Base-by-base conservation (phyloP, 345 rosid genomes). In the sweet orange (Citrus sinensis) region DNA sequence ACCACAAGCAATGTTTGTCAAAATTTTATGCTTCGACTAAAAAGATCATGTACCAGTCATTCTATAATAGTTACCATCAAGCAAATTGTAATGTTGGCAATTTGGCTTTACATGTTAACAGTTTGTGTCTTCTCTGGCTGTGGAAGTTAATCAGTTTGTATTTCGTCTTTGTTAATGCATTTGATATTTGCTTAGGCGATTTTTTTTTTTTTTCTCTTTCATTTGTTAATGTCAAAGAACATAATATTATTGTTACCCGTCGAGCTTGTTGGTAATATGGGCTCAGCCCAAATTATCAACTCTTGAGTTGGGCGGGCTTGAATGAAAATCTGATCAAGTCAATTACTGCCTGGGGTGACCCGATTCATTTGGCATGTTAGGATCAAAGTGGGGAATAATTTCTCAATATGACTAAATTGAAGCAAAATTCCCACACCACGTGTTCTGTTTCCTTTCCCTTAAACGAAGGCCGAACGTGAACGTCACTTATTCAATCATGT, bases 401-500 rank as follows among this genome's bases (percentile, higher is more conserved):
- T 9, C 51, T 46, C 51, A 46, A 40, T 0, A 9, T 40, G 13
- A 9, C 60, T 46, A 32, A 42, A 25, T 6, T 64, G 32, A 35
- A 65, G 40, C 22, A 16, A 60, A 35, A 7, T 6, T 20, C n/a
- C 27, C 34, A 7, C 27, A 30, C 78, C 78, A 75, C 46, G 61
- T 75, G 78, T 64, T 46, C 22, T 20, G n/a, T 63, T 22, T 30
- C 17, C 27, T 61, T 63, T 74, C 37, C 58, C 67, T 71, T 5
- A 55, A 55, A 72, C 30, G 22, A 32, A 55, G 77, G 68, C 68
- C 78, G 61, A 75, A 75, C 81, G 84, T 82, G 85, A 73, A 34
- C 63, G 87, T 62, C 84, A 80, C 81, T 82, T 79, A 84, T 78
- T 78, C 67, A 69, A 64, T 69, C 80, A 67, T 74, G 77, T 37